phyloP scores from a whole-genome alignment of 371 early-diverging fungal species.

The Apophysomyces elegans region DNA sequence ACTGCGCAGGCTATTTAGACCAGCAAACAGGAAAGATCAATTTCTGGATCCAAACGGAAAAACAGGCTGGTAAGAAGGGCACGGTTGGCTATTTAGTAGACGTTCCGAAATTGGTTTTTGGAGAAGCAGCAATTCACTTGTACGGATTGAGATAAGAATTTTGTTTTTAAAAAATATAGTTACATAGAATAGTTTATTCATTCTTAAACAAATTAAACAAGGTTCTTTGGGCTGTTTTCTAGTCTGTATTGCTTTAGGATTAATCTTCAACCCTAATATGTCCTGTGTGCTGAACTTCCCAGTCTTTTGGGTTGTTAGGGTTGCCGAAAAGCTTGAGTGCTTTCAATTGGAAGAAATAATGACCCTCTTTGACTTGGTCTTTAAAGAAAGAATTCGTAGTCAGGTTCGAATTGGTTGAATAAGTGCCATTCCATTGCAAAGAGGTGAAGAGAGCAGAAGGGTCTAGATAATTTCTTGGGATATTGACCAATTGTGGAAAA shows the following conservation, averaged over 20 bases:
- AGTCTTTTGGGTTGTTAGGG: conserved; percentile 30
- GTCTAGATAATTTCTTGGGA: background rate
- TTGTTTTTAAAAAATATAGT: no score
- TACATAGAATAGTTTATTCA: no score
- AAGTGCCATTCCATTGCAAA: conserved; percentile 36
- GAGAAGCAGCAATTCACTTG: conserved; percentile 42
- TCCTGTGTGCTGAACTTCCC: conserved; percentile 31
- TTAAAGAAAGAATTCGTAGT: conserved; percentile 17
- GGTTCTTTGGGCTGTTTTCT: background rate
- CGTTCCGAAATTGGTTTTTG: conserved; percentile 46
- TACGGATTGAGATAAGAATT: background rate
- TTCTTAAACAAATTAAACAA: no score
- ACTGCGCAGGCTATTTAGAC: conserved; percentile 42
- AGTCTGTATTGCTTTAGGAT: conserved; percentile 5
- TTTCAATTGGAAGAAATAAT: conserved; percentile 27
- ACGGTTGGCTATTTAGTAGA: conserved; percentile 51
- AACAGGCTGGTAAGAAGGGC: conserved; percentile 44
- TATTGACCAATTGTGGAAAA: background rate
- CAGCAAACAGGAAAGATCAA: conserved; percentile 41
- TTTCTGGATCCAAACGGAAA: conserved; percentile 54
- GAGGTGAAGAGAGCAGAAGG: background rate
- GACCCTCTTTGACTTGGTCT: conserved; percentile 25
- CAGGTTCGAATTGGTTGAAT: conserved; percentile 17
- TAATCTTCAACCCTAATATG: conserved; percentile 36
- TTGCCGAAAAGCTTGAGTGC: conserved; percentile 36